Percentiles rank a stretch among this genome's conserved stretches.
phyloP scores from a whole-genome alignment of 139 green algal genomes.

The Closterium sp. region DNA sequence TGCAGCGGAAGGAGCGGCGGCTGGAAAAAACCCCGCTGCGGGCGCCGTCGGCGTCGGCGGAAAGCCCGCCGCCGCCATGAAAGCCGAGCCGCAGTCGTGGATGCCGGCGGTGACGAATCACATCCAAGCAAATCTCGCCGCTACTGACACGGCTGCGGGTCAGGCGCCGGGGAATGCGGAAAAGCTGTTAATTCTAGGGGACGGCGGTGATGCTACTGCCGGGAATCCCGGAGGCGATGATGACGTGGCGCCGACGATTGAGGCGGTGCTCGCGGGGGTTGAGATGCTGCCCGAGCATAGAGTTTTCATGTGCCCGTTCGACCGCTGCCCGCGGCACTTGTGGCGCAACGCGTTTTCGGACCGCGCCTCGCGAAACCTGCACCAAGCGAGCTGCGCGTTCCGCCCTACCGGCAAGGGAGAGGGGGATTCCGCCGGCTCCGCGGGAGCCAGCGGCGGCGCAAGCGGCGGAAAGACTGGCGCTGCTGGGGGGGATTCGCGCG shows the following conservation, averaged over 20 bases:
- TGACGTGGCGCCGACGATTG: neutral
- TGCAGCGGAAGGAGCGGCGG: neutral
- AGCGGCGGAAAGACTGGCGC: neutral
- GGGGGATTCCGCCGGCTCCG: neutral
- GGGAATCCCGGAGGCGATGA: neutral
- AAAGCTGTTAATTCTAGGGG: neutral
- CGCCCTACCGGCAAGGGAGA: neutral
- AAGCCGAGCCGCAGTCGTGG: neutral
- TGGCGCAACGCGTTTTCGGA: conserved; percentile 39
- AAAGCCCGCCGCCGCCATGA: neutral
- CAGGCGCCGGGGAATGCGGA: neutral
- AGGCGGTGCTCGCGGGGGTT: neutral
- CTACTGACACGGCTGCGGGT: neutral
- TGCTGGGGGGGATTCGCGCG: no score
- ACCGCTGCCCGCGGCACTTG: conserved; percentile 37
- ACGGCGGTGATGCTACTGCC: neutral
- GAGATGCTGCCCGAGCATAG: conserved; percentile 33
- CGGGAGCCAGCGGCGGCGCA: neutral
- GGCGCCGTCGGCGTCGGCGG: neutral
- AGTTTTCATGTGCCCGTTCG: conserved; percentile 48
- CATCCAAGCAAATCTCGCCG: neutral
- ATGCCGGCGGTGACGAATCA: neutral
- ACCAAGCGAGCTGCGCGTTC: conserved; percentile 31
- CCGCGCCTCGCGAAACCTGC: conserved; percentile 28
- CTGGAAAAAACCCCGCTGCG: neutral